Conservation (phyloP, 257 asterid species). For the Petrea volubilis region DNA sequence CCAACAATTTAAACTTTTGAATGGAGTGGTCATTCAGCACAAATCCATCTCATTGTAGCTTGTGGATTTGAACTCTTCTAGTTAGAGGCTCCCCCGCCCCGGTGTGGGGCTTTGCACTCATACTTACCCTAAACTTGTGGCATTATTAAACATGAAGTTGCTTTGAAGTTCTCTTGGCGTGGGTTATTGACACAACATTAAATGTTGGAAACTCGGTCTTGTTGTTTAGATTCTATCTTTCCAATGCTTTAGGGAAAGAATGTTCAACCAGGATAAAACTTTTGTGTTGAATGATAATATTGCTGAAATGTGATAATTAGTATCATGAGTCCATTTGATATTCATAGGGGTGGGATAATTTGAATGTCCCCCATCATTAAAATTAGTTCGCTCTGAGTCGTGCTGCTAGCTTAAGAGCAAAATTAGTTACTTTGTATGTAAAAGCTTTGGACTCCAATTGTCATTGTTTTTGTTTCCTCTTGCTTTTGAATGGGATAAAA, state of each 20-base stretch:
- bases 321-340: conserved; percentile 79
- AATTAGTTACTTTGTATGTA: conserved; percentile 47
- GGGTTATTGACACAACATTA: neutral
- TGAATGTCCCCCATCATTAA: conserved; percentile 78
- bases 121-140: neutral
- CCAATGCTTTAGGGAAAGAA: neutral
- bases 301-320: conserved; percentile 23
- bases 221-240: neutral
- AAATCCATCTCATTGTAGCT: neutral
- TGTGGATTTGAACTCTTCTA: neutral
- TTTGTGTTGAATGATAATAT: neutral
- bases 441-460: no score
- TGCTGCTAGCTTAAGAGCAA: conserved; percentile 70
- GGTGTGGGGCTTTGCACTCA: no score
- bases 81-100: neutral
- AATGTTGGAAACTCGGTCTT: neutral
- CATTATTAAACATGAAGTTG: neutral
- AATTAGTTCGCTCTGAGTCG: conserved; percentile 81
- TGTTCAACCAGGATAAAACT: neutral
- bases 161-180: neutral
- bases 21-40: no score
- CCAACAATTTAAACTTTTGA: no score
- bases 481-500: conserved; percentile 61
- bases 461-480: no score
- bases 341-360: conserved; percentile 88